Percentiles rank a stretch among this genome's conserved stretches.
These are phyloP conservation scores for Akanthomyces uredinophilus DNA, from an alignment of 2,329 filamentous ascomycete genomes.

Conservation along the genomic window DNA sequence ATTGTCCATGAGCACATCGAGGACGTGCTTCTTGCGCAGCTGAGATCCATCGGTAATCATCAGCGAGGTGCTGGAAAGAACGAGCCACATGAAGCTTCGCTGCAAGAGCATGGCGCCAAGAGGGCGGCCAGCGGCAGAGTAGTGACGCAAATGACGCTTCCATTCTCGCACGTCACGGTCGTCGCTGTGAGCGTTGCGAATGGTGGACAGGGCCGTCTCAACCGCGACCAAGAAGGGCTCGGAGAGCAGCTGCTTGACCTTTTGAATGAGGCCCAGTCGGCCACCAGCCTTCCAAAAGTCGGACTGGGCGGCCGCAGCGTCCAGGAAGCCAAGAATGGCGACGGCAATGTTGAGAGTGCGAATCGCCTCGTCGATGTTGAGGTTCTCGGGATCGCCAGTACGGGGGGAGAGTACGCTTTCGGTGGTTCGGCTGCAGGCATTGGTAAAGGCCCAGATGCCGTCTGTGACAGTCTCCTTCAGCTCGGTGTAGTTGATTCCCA, in stretches of 20 bases:
- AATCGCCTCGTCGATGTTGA: constrained; percentile 61
- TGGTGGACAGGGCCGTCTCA: constrained; percentile 84
- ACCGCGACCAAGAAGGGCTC: constrained; percentile 81
- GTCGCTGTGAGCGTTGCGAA: constrained; percentile 69
- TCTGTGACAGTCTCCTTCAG: constrained; percentile 62
- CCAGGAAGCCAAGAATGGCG: constrained; percentile 84
- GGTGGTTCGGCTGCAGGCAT: constrained; percentile 61
- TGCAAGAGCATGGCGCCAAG: constrained; percentile 89
- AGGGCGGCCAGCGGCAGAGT: constrained; percentile 72
- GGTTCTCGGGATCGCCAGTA: constrained; percentile 50
- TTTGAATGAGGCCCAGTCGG: constrained; percentile 66
- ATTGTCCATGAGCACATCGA: constrained; percentile 67
- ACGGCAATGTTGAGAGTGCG: constrained; percentile 71
- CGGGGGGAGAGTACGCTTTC: constrained; percentile 49
- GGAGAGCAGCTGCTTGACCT: constrained; percentile 68
- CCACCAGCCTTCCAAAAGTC: constrained; percentile 77
- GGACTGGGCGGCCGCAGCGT: constrained; percentile 71
- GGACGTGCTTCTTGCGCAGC: constrained; percentile 57
- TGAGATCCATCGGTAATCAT: constrained; percentile 59
- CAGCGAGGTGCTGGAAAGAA: constrained; percentile 73
- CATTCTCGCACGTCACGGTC: constrained; percentile 71
- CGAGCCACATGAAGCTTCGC: constrained; percentile 78
- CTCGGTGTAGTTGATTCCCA: constrained; percentile 67
- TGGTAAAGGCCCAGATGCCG: constrained; percentile 66
- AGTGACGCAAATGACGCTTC: constrained; percentile 81